phyloP scores from a whole-genome alignment of 192 early-diverging fungal species.

The Dispira parvispora region DNA sequence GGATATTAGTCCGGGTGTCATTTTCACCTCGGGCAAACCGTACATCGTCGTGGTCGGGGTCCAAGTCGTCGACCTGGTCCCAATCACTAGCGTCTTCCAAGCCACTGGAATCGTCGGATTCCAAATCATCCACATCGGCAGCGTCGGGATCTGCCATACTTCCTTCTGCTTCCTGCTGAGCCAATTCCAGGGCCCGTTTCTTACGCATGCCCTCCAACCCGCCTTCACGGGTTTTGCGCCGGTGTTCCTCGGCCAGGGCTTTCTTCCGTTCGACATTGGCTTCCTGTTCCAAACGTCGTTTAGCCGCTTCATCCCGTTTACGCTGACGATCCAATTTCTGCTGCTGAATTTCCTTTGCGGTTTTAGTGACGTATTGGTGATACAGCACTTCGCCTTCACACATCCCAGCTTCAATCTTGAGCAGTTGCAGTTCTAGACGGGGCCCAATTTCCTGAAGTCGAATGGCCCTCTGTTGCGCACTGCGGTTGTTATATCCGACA shows the following conservation, averaged over 20 bases:
- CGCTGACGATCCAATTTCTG: constrained; percentile 38
- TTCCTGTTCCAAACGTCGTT: constrained; percentile 65
- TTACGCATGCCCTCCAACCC: constrained; percentile 14
- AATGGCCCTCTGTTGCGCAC: constrained; percentile 65
- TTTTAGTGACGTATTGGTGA: constrained; percentile 63
- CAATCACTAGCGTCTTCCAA: constrained; percentile 6
- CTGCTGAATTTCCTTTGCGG: constrained; percentile 52
- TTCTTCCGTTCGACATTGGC: constrained; percentile 68
- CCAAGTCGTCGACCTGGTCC: constrained; percentile 4
- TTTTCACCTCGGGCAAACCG: too few species aligned
- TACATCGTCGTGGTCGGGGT: constrained; percentile 14
- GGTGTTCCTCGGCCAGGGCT: constrained; percentile 37
- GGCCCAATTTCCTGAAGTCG: constrained; percentile 81
- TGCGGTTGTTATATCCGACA: constrained; percentile 35
- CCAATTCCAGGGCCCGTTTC: constrained; percentile 22
- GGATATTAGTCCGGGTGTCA: too few species aligned
- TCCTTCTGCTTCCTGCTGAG: background rate
- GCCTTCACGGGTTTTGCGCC: constrained; percentile 23
- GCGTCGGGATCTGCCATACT: constrained; percentile 15
- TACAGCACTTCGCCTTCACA: constrained; percentile 87
- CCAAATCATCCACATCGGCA: constrained; percentile 23
- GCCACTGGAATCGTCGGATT: constrained; percentile 11
- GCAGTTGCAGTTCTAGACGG: constrained; percentile 62
- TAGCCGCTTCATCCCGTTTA: constrained; percentile 42
- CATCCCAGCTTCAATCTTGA: constrained; percentile 81